Base-by-base conservation (phyloP, 345 rosid species). In the Bruguiera sexangula region DNA sequence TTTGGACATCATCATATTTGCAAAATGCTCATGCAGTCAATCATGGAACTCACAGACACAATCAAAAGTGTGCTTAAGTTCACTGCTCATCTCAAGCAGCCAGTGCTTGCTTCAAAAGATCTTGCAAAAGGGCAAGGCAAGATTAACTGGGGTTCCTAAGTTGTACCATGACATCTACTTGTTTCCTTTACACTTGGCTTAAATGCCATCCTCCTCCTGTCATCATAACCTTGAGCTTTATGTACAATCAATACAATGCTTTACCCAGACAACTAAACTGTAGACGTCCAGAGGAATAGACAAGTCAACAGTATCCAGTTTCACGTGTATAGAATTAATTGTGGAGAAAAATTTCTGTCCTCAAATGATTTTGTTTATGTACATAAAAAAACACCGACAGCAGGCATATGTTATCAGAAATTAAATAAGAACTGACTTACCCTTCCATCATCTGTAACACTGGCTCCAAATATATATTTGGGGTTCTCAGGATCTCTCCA, bases 401-500 rank as follows among this genome's bases (percentile, higher is more conserved):
- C 3, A 15, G 50, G 50, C 15, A 11, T 43, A 43, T 13, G 50
- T 43, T 43, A 43, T 13, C 5, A 43, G 15, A 21, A 31, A 21
- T 18, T 24, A 63, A 54, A n/a, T n/a, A 24, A 21, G 56, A 62
- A 36, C 37, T 34, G 34, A 20, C 37, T 39, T 79, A 88, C 99
- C 91, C 88, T 85, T 37, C 99, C 99, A 62, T 95, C 99, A 70
- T 92, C 84, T n/a, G 92, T 90, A 65, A 95, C 86, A 20, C 54
- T 26, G 63, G 86, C 85, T 30, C 76, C 85, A 77, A 84, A 82
- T 71, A 15, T 58, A 58, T 89, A 79, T 65, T 86, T 87, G 16
- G 99, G 97, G 80, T 95, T 88, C 24, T 84, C 91, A 52, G 78
- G 78, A 78, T 95, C 99, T 81, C 67, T 90, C 93, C 96, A 95